Percentiles rank a stretch among this genome's conserved stretches.
Conservation (phyloP, 108 stramenopile species). For the Cyclotella atomus region DNA sequence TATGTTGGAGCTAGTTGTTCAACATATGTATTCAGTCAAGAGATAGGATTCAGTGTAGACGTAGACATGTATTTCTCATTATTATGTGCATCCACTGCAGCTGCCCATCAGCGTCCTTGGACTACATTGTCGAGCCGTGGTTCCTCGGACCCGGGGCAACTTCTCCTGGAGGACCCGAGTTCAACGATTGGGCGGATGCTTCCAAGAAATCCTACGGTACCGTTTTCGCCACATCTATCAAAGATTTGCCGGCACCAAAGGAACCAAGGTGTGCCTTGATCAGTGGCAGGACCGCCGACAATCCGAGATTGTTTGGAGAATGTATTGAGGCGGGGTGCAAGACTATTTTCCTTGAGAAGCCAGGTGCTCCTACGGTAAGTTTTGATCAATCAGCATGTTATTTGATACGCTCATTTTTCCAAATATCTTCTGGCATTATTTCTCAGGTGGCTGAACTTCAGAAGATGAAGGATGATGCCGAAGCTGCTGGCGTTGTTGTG, state of each 20-base stretch:
- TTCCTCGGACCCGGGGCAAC: constrained; percentile 83
- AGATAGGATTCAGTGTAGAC: too few relatives aligned
- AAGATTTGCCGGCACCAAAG: constrained; percentile 62
- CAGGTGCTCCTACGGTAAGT: constrained; percentile 91
- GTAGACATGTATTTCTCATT: too few relatives aligned
- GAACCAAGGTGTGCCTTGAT: constrained; percentile 85
- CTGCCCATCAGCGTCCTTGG: constrained; percentile 82
- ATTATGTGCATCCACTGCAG: constrained; percentile 45
- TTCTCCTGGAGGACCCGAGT: constrained; percentile 75
- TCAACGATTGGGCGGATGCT: constrained; percentile 64
- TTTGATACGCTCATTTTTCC: too few relatives aligned
- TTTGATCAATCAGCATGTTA: too few relatives aligned
- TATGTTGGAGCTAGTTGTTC: too few relatives aligned
- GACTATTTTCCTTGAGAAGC: constrained; percentile 90
- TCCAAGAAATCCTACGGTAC: constrained; percentile 63
- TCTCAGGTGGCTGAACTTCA: constrained; percentile 74
- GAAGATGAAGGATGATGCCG: constrained; percentile 72
- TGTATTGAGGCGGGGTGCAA: constrained; percentile 72
- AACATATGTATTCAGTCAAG: background rate
- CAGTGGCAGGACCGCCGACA: constrained; percentile 89
- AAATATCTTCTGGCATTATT: too few relatives aligned
- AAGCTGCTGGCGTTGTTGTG: constrained; percentile 79
- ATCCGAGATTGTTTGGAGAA: constrained; percentile 85
- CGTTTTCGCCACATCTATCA: constrained; percentile 59
- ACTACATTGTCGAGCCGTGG: constrained; percentile 87